Percentiles rank a stretch among this genome's conserved stretches.
Evolutionary conservation across 371 early-diverging fungal species (phyloP).

Genomic region (Blakeslea trispora): DNA sequence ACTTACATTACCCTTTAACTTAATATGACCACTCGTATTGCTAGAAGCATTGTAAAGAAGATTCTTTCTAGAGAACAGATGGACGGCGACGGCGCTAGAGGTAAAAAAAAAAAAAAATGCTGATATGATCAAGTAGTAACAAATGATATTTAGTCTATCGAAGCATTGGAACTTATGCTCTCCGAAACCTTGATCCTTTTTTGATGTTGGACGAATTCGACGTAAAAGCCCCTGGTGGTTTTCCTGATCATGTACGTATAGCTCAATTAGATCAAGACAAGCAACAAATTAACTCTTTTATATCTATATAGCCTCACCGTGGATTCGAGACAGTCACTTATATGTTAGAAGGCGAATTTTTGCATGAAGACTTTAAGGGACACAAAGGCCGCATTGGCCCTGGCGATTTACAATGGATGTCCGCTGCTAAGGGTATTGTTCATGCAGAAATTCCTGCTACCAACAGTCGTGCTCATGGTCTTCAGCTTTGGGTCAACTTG

Average conservation of each 20-base stretch:
- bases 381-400: slow-evolving; percentile 72
- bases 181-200: slow-evolving; percentile 81
- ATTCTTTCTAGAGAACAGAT: slow-evolving; percentile 25
- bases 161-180: slow-evolving; percentile 64
- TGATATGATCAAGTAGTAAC: background rate
- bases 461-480: slow-evolving; percentile 55
- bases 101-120: background rate
- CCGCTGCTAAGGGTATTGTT: slow-evolving; percentile 78
- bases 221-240: slow-evolving; percentile 57
- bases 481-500: slow-evolving; percentile 88
- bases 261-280: too few species aligned
- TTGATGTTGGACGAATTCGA: slow-evolving; percentile 81
- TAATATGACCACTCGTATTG: slow-evolving; percentile 5
- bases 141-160: slow-evolving; percentile 57
- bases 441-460: slow-evolving; percentile 78
- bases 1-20: too few species aligned
- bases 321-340: slow-evolving; percentile 86
- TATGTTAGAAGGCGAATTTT: slow-evolving; percentile 70
- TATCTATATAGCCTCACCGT: slow-evolving; percentile 50
- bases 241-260: slow-evolving; percentile 49
- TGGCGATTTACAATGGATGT: slow-evolving; percentile 81
- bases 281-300: too few species aligned
- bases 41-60: slow-evolving; percentile 19
- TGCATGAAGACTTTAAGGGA: slow-evolving; percentile 84
- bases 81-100: slow-evolving; percentile 21